Base-by-base conservation (phyloP, 257 asterid genomes). In the Solanum appendiculatum region DNA sequence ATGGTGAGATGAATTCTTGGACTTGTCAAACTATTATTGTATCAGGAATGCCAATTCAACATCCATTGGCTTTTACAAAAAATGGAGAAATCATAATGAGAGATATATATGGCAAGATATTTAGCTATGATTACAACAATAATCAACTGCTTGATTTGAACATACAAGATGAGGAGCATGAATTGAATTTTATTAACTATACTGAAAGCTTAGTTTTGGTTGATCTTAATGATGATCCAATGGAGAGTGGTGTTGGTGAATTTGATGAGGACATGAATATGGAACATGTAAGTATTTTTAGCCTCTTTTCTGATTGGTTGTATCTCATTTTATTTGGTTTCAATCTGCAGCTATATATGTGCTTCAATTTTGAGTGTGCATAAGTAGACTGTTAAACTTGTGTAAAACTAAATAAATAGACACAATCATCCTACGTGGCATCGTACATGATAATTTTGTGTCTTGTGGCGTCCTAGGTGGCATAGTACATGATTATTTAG, bases 1-100 rank as follows among this genome's bases (percentile, higher is more conserved):
- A 90, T 80, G 91, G 81, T 23, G 85, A 78, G 3, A 60, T 7
- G 0, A 25, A 66, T 33, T 90, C 89, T 15, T 90, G 89, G 90
- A 86, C 58, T 18, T 48, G 60, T 33, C 20, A 54, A 13, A 56
- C 70, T 60, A 27, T 63, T 7, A 13, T 86, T 34, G 31, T 13
- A 27, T 5, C 56, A 18, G 46, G 21, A 4, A 73, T 11, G 9
- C n/a, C 34, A 10, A 7, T 82, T 10, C 12, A 3, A 1, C 56
- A 23, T 29, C 88, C 88, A 0, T 8, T 70, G 77, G 25, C 25
- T n/a, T 54, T 89, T 27, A 89, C 88, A 13, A 80, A 13, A 20
- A 31, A 31, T 31, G 83, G 64, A 2, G 25, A 86, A 12, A 56
- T 87, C 5, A 54, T 87, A 63, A 33, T 80, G 5, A 33, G 23